Evolutionary conservation across 352 stramenopile genomes (phyloP).

Genomic region (Pythium grandisporangium): DNA sequence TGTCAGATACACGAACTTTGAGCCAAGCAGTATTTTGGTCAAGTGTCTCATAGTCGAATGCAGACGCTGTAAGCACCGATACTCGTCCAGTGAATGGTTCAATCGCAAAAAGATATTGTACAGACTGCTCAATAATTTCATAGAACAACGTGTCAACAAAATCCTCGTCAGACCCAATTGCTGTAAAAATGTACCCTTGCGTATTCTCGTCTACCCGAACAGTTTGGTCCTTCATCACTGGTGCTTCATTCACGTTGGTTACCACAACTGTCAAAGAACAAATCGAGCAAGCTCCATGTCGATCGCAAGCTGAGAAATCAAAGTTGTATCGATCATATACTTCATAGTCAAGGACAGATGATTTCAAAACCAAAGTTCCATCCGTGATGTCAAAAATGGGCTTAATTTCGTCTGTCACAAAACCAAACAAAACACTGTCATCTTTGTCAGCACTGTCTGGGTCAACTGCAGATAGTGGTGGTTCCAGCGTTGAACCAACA

Average conservation of each 20-base stretch:
- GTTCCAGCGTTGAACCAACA: slow-evolving; percentile 2
- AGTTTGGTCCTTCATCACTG: slow-evolving; percentile 2
- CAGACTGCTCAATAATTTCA: slow-evolving; percentile 33
- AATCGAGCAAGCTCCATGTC: slow-evolving; percentile 4
- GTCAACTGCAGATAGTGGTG: slow-evolving; percentile 5
- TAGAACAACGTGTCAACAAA: slow-evolving; percentile 22
- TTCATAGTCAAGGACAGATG: slow-evolving; percentile 12
- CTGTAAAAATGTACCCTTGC: slow-evolving; percentile 17
- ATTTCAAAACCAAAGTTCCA: background rate
- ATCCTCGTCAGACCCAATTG: slow-evolving; percentile 30
- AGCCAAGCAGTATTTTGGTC: slow-evolving; percentile 26
- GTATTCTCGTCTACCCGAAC: slow-evolving; percentile 27
- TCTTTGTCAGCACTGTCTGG: slow-evolving; percentile 7
- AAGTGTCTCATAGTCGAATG: slow-evolving; percentile 32
- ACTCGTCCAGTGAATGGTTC: slow-evolving; percentile 11
- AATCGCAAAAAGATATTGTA: slow-evolving; percentile 20
- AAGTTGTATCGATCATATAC: slow-evolving; percentile 2
- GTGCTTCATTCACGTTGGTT: slow-evolving; percentile 14
- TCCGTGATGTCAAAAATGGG: slow-evolving; percentile 6
- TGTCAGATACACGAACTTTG: slow-evolving; percentile 41
- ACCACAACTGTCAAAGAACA: slow-evolving; percentile 7
- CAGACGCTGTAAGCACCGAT: background rate
- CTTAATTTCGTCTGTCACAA: slow-evolving; percentile 2
- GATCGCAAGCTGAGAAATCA: slow-evolving; percentile 9
- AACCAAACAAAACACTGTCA: slow-evolving; percentile 1